Base-by-base conservation (phyloP, 352 stramenopile species). In the Pythium rhizo-oryzae region DNA sequence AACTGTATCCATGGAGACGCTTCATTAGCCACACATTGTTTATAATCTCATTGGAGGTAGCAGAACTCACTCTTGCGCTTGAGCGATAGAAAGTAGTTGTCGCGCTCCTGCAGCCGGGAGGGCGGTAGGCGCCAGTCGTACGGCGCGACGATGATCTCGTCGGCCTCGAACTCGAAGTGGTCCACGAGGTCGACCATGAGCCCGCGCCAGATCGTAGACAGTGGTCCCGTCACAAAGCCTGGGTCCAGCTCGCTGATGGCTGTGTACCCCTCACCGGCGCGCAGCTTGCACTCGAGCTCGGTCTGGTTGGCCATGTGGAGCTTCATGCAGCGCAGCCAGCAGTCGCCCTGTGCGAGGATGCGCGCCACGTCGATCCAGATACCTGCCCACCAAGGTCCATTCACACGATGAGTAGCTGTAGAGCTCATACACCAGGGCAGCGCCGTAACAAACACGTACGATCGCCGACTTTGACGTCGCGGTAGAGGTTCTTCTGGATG, bases 81-180 rank as follows among this genome's bases (percentile, higher is more conserved):
- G 63, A 94, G 81, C 37, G 72, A 79, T 44, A 75, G 79, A 62
- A 93, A 94, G 64, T 82, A 94, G 25, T 87, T 80, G 69, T 94
- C 86, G 18, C 86, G 86, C 41, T 87, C 69, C 50, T 94, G 82
- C 16, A 94, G 60, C 41, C 82, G 85, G 53, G 82, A 81, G 8
- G 86, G 81, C 37, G 86, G 86, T n/a, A 94, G 67, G 24, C 86
- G 78, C 86, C 86, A 94, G 76, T 94, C 86, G 62, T 94, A 94
- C 8, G 84, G 74, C 12, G 86, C 86, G 8, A 94, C 84, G 43
- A 94, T 59, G 30, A 94, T 63, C 67, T 93, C 78, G 16, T 90
- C 75, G 5, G 83, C 82, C 23, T 84, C 83, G 19, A 93, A 63
- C 33, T 81, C 72, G 47, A 94, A 94, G 41, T 89, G 80, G 23